These are phyloP conservation scores for Cercophora samala DNA, from an alignment of 495 filamentous ascomycete genomes.

Conservation along the genomic window DNA sequence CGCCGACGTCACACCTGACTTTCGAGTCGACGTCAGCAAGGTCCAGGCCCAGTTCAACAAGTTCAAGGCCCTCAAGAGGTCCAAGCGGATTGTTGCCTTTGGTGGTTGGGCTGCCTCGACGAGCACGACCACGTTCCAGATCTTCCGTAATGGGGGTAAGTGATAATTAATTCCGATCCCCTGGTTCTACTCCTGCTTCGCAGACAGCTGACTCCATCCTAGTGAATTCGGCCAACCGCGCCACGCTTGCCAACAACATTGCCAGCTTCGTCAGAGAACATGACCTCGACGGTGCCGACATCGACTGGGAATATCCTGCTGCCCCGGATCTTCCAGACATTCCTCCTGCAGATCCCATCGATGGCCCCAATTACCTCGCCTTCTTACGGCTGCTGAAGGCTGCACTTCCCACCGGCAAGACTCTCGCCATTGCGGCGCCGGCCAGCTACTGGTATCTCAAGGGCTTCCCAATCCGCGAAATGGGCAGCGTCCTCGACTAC, in stretches of 20 bases:
- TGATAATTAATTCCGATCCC: neutral
- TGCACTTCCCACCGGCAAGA: constrained; percentile 19
- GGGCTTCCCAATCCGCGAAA: constrained; percentile 21
- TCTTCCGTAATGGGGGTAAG: neutral
- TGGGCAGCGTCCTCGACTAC: constrained; percentile 28
- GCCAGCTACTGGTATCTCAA: constrained; percentile 22
- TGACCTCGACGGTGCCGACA: constrained; percentile 36
- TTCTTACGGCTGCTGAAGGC: constrained; percentile 23
- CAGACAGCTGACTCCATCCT: constrained; percentile 23
- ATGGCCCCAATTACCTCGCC: constrained; percentile 25
- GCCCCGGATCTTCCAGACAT: constrained; percentile 31
- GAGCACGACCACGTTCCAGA: constrained; percentile 1
- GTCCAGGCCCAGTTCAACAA: constrained; percentile 21
- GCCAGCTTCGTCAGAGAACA: constrained; percentile 30
- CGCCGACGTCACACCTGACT: constrained; percentile 21
- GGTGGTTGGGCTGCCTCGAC: constrained; percentile 39
- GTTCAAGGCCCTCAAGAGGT: constrained; percentile 21
- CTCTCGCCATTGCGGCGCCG: constrained; percentile 27
- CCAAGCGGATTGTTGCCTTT: constrained; percentile 37
- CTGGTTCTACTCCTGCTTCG: neutral
- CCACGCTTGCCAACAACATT: constrained; percentile 28
- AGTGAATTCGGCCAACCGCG: constrained; percentile 23
- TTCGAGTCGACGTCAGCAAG: constrained; percentile 12
- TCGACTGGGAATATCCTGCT: constrained; percentile 46
- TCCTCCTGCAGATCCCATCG: constrained; percentile 16